Base-by-base conservation (phyloP, 164 flowering plant species). In the Protea cynaroides region DNA sequence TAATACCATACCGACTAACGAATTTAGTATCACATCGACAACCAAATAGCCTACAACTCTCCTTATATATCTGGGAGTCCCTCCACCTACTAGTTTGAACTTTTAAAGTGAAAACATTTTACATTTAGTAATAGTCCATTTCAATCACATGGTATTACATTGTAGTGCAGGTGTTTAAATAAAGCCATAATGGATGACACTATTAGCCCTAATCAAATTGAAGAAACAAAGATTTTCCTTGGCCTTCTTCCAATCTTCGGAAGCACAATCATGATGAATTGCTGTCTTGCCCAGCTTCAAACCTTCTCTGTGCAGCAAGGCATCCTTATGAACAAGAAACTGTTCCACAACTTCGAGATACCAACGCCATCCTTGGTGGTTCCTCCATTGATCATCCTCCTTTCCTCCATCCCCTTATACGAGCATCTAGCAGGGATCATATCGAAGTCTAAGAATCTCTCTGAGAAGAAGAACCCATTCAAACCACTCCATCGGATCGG, bases 281-380 rank as follows among this genome's bases (percentile, higher is more conserved):
- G 72, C 40, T 75, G 79, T 47, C 25, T 75, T 17, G 78, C 81
- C 3, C 81, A 78, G 43, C 60, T 74, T 7, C 71, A 72, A 59
- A 74, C 81, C 38, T 74, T 78, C 61, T 65, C 69, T 13, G 63
- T 78, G 1, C 67, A 69, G 13, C 80, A 77, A 72, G 79, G 74
- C 29, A 11, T 43, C 1, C 67, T 63, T 17, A 75, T 75, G 79
- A 71, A 75, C 62, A 65, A 57, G 17, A 56, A 46, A 43, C 56
- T 75, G 8, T 17, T 64, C 43, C 52, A 47, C 1, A 22, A 61
- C 24, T 74, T 78, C 59, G 24, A 68, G 21, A 40, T 78, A 8
- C 81, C 79, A 0, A 63, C 81, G 0, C 75, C 77, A 4, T 72
- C 79, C 0, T 46, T 78, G 15, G 49, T 71, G 11, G 56, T 72